Conservation (phyloP, 768 basidiomycete species). For the Collybia mongolica region DNA sequence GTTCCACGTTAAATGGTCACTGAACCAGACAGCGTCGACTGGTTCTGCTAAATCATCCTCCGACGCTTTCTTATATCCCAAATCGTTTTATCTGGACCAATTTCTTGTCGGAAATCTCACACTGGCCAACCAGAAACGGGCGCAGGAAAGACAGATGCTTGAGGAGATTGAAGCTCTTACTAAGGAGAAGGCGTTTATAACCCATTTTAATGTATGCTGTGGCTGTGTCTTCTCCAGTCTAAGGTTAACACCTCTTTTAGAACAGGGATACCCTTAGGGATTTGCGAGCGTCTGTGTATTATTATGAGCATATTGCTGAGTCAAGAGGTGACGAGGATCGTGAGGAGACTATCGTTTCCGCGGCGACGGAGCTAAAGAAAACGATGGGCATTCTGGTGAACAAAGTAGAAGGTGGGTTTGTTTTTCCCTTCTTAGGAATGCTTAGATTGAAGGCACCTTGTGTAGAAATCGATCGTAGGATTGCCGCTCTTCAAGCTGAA, state of each 20-base stretch:
- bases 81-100: conserved; percentile 67
- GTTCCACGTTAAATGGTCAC: conserved; percentile 40
- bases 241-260: conserved; percentile 30
- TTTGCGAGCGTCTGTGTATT: conserved; percentile 60
- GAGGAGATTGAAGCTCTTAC: conserved; percentile 48
- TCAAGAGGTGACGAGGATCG: conserved; percentile 47
- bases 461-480: conserved; percentile 52
- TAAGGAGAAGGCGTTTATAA: conserved; percentile 44
- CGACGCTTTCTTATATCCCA: conserved; percentile 60
- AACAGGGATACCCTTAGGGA: conserved; percentile 62
- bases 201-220: conserved; percentile 52
- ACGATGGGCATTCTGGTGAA: conserved; percentile 51
- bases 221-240: not conserved
- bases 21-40: conserved; percentile 8
- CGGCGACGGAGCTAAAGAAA: conserved; percentile 49
- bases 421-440: not conserved
- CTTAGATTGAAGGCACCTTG: not conserved
- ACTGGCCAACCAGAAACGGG: conserved; percentile 36
- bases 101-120: conserved; percentile 61
- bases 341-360: conserved; percentile 36
- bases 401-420: conserved; percentile 47
- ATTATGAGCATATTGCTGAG: conserved; percentile 68
- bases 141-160: conserved; percentile 35
- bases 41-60: conserved; percentile 22
- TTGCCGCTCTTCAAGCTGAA: conserved; percentile 43